phyloP scores from a whole-genome alignment of 768 basidiomycete species.

The Sistotremastrum niveocremeum region DNA sequence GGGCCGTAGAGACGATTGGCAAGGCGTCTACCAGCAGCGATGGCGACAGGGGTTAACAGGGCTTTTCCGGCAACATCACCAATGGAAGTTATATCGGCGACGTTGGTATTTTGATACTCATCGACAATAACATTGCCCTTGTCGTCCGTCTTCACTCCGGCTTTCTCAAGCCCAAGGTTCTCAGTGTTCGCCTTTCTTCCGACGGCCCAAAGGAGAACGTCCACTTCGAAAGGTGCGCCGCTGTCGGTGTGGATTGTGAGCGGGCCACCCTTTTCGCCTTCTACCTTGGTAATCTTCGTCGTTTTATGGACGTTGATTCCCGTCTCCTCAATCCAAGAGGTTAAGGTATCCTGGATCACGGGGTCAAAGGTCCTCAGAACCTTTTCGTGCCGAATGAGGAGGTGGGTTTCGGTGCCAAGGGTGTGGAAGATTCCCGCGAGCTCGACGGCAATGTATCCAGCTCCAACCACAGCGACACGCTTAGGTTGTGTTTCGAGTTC shows the following conservation, averaged over 20 bases:
- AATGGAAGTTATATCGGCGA: slow-evolving; percentile 62
- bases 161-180: slow-evolving; percentile 60
- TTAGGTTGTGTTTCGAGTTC: slow-evolving; percentile 82
- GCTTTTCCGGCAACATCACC: slow-evolving; percentile 92
- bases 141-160: slow-evolving; percentile 60
- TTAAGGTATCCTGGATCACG: slow-evolving; percentile 67
- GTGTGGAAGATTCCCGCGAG: slow-evolving; percentile 89
- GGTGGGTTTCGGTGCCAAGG: slow-evolving; percentile 82
- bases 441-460: slow-evolving; percentile 97
- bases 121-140: slow-evolving; percentile 84
- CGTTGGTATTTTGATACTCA: slow-evolving; percentile 75
- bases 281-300: slow-evolving; percentile 61
- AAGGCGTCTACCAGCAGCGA: slow-evolving; percentile 84
- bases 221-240: slow-evolving; percentile 72
- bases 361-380: slow-evolving; percentile 93
- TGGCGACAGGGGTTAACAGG: slow-evolving; percentile 91
- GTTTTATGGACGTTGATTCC: slow-evolving; percentile 81
- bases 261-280: slow-evolving; percentile 56
- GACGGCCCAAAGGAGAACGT: slow-evolving; percentile 87
- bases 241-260: slow-evolving; percentile 65
- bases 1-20: slow-evolving; percentile 87
- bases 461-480: slow-evolving; percentile 88
- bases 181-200: slow-evolving; percentile 76
- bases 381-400: slow-evolving; percentile 80
- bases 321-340: slow-evolving; percentile 87